Conservation (phyloP, 306 rosid genomes). For the Rosa lucieae region DNA sequence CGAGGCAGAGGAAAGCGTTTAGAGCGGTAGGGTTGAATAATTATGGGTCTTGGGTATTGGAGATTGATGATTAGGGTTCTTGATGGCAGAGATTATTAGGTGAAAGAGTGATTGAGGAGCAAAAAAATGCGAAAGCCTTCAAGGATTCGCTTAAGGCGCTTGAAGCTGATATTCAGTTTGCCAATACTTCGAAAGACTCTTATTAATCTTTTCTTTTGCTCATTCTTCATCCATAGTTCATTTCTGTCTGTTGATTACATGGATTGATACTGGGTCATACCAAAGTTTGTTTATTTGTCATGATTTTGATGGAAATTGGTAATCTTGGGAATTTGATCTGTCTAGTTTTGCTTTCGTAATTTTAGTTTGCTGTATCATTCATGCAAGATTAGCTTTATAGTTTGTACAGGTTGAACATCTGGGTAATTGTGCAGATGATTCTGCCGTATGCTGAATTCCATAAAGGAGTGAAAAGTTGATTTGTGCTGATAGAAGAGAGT, state of each 20-base stretch:
- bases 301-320: background rate
- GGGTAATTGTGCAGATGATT: background rate
- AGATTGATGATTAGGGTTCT: too few species aligned
- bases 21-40: too few species aligned
- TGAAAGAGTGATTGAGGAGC: conserved; percentile 24
- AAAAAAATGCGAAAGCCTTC: conserved; percentile 61
- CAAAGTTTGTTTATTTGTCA: conserved; percentile 13
- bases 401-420: background rate
- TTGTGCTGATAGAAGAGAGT: background rate
- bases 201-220: background rate
- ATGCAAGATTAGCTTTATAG: too few species aligned
- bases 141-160: conserved; percentile 94
- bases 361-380: background rate
- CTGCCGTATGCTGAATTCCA: background rate
- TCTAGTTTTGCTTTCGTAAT: background rate
- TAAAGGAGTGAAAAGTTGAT: background rate
- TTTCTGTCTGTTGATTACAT: background rate
- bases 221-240: background rate
- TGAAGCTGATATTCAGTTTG: conserved; percentile 89
- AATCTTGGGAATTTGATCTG: background rate
- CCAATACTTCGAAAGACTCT: conserved; percentile 67
- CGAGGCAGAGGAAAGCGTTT: background rate
- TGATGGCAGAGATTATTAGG: too few species aligned
- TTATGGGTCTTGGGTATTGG: background rate
- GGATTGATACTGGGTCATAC: conserved; percentile 14